Evolutionary conservation across 805 yeast genomes (phyloP).

Genomic region (Suhomyces faveliae): DNA sequence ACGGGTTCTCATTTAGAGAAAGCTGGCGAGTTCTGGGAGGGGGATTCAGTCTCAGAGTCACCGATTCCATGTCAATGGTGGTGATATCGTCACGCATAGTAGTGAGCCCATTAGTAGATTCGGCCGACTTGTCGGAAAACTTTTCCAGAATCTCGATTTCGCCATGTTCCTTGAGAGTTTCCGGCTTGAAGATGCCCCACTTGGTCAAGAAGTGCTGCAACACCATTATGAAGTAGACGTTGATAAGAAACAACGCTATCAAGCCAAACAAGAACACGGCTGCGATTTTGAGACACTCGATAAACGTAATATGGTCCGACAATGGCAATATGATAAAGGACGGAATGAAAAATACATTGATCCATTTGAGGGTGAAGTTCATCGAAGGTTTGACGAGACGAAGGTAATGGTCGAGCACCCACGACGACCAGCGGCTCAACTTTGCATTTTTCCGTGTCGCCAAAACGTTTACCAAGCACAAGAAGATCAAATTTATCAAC

Average conservation of each 20-base stretch:
- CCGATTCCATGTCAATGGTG: constrained; percentile 31
- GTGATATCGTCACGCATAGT: constrained; percentile 36
- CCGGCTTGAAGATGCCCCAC: constrained; percentile 8
- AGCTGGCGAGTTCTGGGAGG: background rate
- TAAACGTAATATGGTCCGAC: constrained; percentile 60
- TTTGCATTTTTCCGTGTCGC: constrained; percentile 1
- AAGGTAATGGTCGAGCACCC: constrained; percentile 31
- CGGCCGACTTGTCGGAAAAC: too few relatives aligned
- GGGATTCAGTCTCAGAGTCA: background rate
- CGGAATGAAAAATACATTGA: constrained; percentile 75
- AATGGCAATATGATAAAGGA: constrained; percentile 72
- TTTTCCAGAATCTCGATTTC: constrained; percentile 11
- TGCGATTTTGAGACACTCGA: constrained; percentile 70
- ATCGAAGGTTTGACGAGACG: constrained; percentile 55
- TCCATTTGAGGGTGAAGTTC: constrained; percentile 73
- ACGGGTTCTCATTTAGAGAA: constrained; percentile 17
- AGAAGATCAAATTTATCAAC: constrained; percentile 52
- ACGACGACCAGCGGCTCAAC: constrained; percentile 17
- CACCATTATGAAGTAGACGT: constrained; percentile 37
- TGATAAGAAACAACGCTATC: constrained; percentile 44
- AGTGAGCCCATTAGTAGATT: constrained; percentile 21
- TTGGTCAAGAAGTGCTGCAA: constrained; percentile 18
- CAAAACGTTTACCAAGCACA: constrained; percentile 37
- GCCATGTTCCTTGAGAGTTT: constrained; percentile 12
- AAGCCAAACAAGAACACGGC: constrained; percentile 72